phyloP scores from a whole-genome alignment of 768 basidiomycete genomes.

The Termitomyces sp. region DNA sequence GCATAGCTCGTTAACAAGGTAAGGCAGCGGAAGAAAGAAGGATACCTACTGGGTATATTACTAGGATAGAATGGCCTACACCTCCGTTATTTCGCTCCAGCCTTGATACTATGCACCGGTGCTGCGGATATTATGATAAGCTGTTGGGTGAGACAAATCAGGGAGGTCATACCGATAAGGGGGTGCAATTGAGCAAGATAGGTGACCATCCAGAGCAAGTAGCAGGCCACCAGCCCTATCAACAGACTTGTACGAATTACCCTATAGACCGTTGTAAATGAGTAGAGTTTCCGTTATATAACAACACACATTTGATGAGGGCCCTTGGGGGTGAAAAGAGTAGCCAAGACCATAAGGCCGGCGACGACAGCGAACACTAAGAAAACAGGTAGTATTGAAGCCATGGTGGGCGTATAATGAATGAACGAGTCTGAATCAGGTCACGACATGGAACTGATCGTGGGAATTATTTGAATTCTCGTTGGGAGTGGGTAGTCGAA shows the following conservation, averaged over 20 bases:
- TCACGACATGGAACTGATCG: neutral
- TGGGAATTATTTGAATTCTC: slow-evolving; percentile 1
- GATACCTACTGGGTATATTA: slow-evolving; percentile 30
- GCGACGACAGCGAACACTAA: slow-evolving; percentile 60
- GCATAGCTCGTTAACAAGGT: slow-evolving; percentile 1
- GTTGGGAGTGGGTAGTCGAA: no score
- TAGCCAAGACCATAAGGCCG: slow-evolving; percentile 58
- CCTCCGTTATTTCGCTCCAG: slow-evolving; percentile 1
- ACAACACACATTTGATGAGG: slow-evolving; percentile 79
- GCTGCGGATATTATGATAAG: slow-evolving; percentile 2
- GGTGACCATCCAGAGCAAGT: slow-evolving; percentile 97
- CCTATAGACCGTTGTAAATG: slow-evolving; percentile 34
- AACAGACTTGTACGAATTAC: slow-evolving; percentile 77
- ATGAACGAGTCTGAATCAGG: neutral
- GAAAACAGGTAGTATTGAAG: slow-evolving; percentile 64
- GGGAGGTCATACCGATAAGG: slow-evolving; percentile 54
- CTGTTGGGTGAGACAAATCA: neutral
- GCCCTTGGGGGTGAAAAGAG: slow-evolving; percentile 77
- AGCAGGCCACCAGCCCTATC: slow-evolving; percentile 78
- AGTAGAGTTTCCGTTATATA: neutral
- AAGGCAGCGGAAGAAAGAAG: neutral
- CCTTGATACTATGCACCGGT: slow-evolving; percentile 12
- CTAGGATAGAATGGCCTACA: slow-evolving; percentile 1
- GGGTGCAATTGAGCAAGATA: slow-evolving; percentile 94
- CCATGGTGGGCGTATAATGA: slow-evolving; percentile 38